Percentiles rank a stretch among this genome's conserved stretches.
phyloP scores from a whole-genome alignment of 2,329 filamentous ascomycete genomes.

The Monosporascus sp. region DNA sequence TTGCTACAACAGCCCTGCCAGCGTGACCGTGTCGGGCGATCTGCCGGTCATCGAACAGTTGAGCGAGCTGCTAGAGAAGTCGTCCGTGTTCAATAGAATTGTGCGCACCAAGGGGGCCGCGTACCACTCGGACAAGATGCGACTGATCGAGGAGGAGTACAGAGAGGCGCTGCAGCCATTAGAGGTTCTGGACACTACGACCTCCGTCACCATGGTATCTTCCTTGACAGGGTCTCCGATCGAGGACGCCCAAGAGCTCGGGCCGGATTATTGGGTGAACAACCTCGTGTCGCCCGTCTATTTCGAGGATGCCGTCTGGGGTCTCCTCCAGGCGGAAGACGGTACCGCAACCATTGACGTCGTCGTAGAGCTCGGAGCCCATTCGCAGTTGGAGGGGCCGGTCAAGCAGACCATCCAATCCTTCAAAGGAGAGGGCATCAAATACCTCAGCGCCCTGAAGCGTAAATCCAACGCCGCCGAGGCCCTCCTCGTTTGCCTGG shows the following conservation, averaged over 20 bases:
- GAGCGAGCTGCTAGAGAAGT: slow-evolving; percentile 7
- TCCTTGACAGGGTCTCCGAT: slow-evolving; percentile 15
- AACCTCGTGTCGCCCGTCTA: too few relatives aligned
- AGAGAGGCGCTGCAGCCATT: too few relatives aligned
- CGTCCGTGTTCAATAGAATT: slow-evolving; percentile 13
- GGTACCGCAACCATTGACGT: slow-evolving; percentile 5
- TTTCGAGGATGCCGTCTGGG: slow-evolving; percentile 18
- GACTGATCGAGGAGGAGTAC: too few relatives aligned
- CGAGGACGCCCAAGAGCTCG: slow-evolving; percentile 9
- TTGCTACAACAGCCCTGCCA: slow-evolving; percentile 18
- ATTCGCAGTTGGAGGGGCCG: slow-evolving; percentile 16
- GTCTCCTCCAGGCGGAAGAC: slow-evolving; percentile 14
- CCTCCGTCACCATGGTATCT: slow-evolving; percentile 18
- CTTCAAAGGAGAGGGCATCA: slow-evolving; percentile 6
- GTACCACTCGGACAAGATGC: too few relatives aligned
- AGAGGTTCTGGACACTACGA: background rate
- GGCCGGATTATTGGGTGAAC: slow-evolving; percentile 17
- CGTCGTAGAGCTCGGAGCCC: slow-evolving; percentile 21
- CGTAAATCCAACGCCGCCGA: slow-evolving; percentile 10
- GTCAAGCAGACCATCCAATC: slow-evolving; percentile 18
- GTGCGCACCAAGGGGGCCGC: too few relatives aligned
- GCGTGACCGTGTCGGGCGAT: slow-evolving; percentile 19
- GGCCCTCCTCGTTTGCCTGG: slow-evolving; percentile 11
- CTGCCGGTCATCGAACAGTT: slow-evolving; percentile 9
- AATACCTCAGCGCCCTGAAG: slow-evolving; percentile 13